Conservation (phyloP, 768 basidiomycete species). For the Podaxis mareebaensis region DNA sequence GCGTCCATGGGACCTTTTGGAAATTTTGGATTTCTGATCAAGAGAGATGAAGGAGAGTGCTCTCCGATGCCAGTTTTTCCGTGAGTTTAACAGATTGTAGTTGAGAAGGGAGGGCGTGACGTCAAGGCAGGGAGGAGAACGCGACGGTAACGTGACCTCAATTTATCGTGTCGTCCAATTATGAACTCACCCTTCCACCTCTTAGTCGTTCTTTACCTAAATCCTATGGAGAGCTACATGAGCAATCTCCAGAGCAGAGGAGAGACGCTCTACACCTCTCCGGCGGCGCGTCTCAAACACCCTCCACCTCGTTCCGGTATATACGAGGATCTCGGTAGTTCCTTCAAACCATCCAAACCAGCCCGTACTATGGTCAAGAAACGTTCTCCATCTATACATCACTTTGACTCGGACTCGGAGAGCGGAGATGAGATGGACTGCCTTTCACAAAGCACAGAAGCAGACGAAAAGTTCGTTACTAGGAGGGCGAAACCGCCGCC, state of each 20-base stretch:
- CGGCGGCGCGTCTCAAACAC: background rate
- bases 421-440: constrained; percentile 25
- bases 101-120: background rate
- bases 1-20: background rate
- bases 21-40: background rate
- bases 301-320: background rate
- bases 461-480: constrained; percentile 15
- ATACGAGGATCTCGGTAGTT: constrained; percentile 13
- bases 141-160: constrained; percentile 12
- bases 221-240: background rate
- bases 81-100: no score
- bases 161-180: background rate
- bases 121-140: background rate
- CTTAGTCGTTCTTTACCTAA: background rate
- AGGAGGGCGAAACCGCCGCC: constrained; percentile 8
- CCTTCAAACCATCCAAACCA: constrained; percentile 1
- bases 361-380: background rate
- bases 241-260: background rate
- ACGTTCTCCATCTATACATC: background rate
- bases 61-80: no score
- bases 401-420: background rate
- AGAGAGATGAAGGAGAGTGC: background rate
- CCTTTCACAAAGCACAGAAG: constrained; percentile 18
- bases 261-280: background rate
- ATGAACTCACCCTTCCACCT: background rate